Conservation (phyloP, 2,329 filamentous ascomycete species). For the Trichoderma sp. region DNA sequence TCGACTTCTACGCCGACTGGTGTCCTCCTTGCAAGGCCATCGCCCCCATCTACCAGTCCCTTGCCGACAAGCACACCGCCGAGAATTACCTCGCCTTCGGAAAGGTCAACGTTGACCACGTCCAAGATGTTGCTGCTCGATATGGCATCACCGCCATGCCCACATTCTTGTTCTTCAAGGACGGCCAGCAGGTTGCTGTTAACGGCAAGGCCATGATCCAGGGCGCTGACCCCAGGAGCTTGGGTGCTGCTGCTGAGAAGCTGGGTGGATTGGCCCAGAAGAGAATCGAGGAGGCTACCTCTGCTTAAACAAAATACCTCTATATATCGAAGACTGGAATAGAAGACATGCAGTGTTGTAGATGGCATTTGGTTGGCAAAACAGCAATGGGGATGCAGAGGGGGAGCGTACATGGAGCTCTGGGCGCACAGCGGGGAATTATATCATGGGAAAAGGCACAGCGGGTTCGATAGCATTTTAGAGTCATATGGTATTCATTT, state of each 20-base stretch:
- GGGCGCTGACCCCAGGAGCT: slow-evolving; percentile 36
- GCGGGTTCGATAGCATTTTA: not conserved
- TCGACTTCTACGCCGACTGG: slow-evolving; percentile 56
- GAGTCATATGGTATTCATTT: not conserved
- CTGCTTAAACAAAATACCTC: not conserved
- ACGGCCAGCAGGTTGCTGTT: slow-evolving; percentile 50
- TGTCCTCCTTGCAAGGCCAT: slow-evolving; percentile 53
- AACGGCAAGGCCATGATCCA: slow-evolving; percentile 36
- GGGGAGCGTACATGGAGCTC: not conserved
- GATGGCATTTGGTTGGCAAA: not conserved
- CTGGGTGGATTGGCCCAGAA: slow-evolving; percentile 39
- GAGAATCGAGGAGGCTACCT: slow-evolving; percentile 29
- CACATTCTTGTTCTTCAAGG: slow-evolving; percentile 86
- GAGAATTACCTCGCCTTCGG: slow-evolving; percentile 68
- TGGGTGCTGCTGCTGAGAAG: slow-evolving; percentile 42
- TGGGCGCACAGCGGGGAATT: not conserved
- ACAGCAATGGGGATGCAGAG: not conserved
- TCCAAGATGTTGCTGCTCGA: slow-evolving; percentile 71
- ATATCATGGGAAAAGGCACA: not conserved
- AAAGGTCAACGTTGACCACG: slow-evolving; percentile 89
- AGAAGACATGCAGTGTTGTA: too few relatives aligned
- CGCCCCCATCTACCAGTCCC: slow-evolving; percentile 44
- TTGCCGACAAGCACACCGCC: slow-evolving; percentile 33
- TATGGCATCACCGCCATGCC: slow-evolving; percentile 89
- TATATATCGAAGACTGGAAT: not conserved